These are phyloP conservation scores for Epichloe gansuensis DNA, from an alignment of 2,329 filamentous ascomycete genomes.

Conservation along the genomic window DNA sequence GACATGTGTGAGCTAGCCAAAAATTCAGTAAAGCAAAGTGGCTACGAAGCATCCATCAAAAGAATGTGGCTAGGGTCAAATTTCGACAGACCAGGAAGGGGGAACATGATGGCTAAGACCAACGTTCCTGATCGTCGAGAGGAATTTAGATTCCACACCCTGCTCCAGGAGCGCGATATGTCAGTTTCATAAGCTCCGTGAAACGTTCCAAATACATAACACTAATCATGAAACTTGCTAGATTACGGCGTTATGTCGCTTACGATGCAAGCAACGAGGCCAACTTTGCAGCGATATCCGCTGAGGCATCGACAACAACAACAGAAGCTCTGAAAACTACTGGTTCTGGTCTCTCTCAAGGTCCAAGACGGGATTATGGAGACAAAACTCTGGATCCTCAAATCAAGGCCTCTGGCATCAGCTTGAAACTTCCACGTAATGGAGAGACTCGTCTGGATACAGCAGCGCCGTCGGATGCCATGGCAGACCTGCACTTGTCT, in stretches of 20 bases:
- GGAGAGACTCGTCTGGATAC: slow-evolving; percentile 17
- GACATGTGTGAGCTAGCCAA: slow-evolving; percentile 98
- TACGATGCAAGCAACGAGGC: slow-evolving; percentile 18
- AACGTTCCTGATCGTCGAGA: slow-evolving; percentile 92
- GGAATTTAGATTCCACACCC: slow-evolving; percentile 77
- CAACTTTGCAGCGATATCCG: neutral
- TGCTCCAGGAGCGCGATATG: slow-evolving; percentile 76
- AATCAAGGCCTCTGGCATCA: neutral
- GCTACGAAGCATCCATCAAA: slow-evolving; percentile 82
- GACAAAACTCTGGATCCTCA: neutral
- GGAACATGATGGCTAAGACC: slow-evolving; percentile 89
- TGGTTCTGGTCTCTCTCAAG: neutral
- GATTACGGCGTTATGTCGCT: slow-evolving; percentile 31
- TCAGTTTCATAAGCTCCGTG: slow-evolving; percentile 31
- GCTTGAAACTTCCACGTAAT: neutral
- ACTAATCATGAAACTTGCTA: slow-evolving; percentile 10
- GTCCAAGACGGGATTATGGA: neutral
- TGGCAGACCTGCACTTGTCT: slow-evolving; percentile 35
- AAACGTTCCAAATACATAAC: neutral
- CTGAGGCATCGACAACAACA: neutral
- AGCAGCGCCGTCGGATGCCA: slow-evolving; percentile 25
- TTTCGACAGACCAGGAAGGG: slow-evolving; percentile 68
- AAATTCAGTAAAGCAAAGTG: slow-evolving; percentile 89
- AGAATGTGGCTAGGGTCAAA: slow-evolving; percentile 79
- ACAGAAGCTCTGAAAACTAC: neutral